Base-by-base conservation (phyloP, 768 basidiomycete genomes). In the Thelephora aurantiotincta region DNA sequence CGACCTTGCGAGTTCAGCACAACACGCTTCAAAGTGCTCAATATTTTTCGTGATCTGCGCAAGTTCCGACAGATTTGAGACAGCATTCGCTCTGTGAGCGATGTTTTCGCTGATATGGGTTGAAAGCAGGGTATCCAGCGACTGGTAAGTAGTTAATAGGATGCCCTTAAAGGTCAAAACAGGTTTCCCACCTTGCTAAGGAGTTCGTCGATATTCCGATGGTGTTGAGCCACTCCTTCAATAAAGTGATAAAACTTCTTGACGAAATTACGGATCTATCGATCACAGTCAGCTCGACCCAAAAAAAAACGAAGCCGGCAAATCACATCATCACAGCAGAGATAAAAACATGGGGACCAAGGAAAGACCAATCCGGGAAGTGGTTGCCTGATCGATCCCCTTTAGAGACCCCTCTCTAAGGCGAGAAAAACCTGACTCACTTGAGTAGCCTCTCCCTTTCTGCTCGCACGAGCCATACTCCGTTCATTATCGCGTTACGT, bases 201-300 rank as follows among this genome's bases (percentile, higher is more conserved):
- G 7, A 97, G 70, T 47, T 91, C 90, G 56, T 98, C 93, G 30
- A 93, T 87, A 58, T 93, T 85, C 37, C 83, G 75, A 61, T 92
- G 86, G 49, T 90, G 85, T 58, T 93, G 88, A 2, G 85, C 80
- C 5, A 96, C 86, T 7, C 94, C 94, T 55, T 99, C 96, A 0
- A 93, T 80, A 62, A 98, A 99, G 19, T 89, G 82, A 60, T 97
- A 94, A 67, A 96, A 98, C 55, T 89, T 90, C 55, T 92, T 85
- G 35, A 96, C 85, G 58, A 94, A 97, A 37, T 69, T 71, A 20
- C 89, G 80, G 50, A 94, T 85, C 80, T 94, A 66, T 23, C 22
- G 38, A 23, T 34, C 12, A 35, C 18, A 48, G 5, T 49, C 37
- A 19, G 48, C 43, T 52, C 45, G 11, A 18, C 19, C 18, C 3